Evolutionary conservation across 108 stramenopile species (phyloP).

Genomic region (Stephanodiscus triporus): DNA sequence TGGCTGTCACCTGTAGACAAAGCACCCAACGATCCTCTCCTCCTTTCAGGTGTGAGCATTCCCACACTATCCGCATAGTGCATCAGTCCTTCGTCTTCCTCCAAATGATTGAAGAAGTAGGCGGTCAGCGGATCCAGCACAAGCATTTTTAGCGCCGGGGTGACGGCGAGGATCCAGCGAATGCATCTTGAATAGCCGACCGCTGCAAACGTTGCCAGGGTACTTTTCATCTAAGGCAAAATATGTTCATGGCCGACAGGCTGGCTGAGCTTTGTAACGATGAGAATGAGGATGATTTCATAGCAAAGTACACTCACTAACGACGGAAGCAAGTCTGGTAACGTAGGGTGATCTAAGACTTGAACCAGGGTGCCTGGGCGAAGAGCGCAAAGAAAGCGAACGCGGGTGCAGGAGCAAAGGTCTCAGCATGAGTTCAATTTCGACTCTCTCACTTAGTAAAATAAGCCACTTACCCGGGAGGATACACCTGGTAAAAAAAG

Average conservation of each 20-base stretch:
- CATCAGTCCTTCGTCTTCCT: slow-evolving; percentile 49
- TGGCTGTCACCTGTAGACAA: no score
- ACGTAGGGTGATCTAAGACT: slow-evolving; percentile 70
- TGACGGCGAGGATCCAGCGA: slow-evolving; percentile 59
- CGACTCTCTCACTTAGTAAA: no score
- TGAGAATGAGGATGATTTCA: not conserved
- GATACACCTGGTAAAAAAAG: slow-evolving; percentile 65
- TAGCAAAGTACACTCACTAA: slow-evolving; percentile 25
- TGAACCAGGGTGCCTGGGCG: slow-evolving; percentile 70
- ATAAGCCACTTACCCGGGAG: no score
- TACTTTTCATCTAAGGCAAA: slow-evolving; percentile 25
- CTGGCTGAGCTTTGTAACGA: not conserved
- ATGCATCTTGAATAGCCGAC: slow-evolving; percentile 58
- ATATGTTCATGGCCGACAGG: not conserved
- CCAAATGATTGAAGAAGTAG: slow-evolving; percentile 61
- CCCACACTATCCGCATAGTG: slow-evolving; percentile 51
- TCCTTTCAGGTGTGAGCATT: slow-evolving; percentile 43
- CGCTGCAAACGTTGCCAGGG: slow-evolving; percentile 15
- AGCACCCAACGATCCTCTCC: slow-evolving; percentile 6
- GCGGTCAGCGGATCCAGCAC: slow-evolving; percentile 51
- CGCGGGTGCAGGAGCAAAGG: no score
- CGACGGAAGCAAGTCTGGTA: slow-evolving; percentile 56
- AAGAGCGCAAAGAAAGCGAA: no score
- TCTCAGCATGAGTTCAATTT: no score
- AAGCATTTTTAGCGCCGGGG: slow-evolving; percentile 55